Evolutionary conservation across 164 flowering plant species (phyloP).

Genomic region (Berberis vulgaris): DNA sequence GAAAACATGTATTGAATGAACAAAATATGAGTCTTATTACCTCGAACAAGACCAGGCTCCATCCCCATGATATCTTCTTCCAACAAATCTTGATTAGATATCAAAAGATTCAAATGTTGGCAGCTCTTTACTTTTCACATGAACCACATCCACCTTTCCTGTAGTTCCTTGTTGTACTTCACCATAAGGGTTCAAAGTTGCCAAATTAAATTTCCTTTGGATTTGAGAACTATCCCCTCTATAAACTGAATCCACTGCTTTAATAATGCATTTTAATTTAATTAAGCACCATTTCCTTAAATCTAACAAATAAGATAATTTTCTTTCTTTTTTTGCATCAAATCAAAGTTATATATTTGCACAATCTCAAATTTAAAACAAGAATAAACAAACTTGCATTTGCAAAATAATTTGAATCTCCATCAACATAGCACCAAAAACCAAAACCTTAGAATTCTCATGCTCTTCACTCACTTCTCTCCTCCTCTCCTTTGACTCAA

Average conservation of each 20-base stretch:
- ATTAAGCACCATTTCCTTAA: neutral
- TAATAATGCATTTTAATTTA: too few species aligned
- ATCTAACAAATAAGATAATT: neutral
- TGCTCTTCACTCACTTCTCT: conserved; percentile 27
- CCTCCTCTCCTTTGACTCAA: conserved; percentile 17
- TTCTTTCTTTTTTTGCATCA: too few species aligned
- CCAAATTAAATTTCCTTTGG: conserved; percentile 71
- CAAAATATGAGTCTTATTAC: conserved; percentile 26
- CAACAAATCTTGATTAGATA: conserved; percentile 58
- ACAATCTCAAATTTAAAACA: neutral
- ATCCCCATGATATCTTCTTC: conserved; percentile 87
- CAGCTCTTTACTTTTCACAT: conserved; percentile 17
- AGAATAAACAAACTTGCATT: conserved; percentile 54
- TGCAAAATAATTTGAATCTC: conserved; percentile 87
- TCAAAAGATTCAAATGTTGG: conserved; percentile 67
- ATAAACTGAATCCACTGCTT: conserved; percentile 35
- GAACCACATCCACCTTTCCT: conserved; percentile 15
- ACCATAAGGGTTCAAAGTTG: conserved; percentile 75
- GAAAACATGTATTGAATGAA: too few species aligned
- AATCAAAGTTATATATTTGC: neutral
- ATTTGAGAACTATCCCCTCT: conserved; percentile 39
- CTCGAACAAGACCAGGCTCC: conserved; percentile 96
- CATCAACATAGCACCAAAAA: conserved; percentile 75
- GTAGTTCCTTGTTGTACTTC: conserved; percentile 29
- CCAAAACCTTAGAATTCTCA: conserved; percentile 37